Conservation (phyloP, 371 early-diverging fungal genomes). For the Mortierella sp. region DNA sequence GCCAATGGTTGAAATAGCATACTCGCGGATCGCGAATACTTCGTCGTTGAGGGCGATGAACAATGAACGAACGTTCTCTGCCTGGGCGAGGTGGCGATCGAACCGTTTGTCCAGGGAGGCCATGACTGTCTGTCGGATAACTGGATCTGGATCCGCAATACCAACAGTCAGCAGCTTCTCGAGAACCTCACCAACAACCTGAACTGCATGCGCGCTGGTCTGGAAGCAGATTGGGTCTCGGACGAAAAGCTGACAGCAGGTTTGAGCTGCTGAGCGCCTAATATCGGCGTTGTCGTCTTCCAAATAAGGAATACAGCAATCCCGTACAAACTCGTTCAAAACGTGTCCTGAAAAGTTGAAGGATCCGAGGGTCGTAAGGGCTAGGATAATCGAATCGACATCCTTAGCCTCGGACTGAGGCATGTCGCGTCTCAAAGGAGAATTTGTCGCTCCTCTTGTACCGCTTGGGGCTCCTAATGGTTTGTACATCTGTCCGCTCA, state of each 20-base stretch:
- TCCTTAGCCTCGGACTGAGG: conserved; percentile 73
- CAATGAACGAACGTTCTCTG: conserved; percentile 90
- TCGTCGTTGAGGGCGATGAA: conserved; percentile 96
- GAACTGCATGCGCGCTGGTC: conserved; percentile 87
- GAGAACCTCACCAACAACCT: conserved; percentile 91
- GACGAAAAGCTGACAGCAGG: conserved; percentile 88
- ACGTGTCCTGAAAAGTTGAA: conserved; percentile 92
- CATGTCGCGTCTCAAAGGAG: conserved; percentile 63
- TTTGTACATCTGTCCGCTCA: conserved; percentile 90
- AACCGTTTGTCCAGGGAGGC: conserved; percentile 86
- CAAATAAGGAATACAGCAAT: conserved; percentile 88
- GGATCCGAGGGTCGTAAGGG: conserved; percentile 88
- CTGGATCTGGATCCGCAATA: conserved; percentile 91
- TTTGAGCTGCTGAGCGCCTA: conserved; percentile 90
- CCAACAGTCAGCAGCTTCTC: conserved; percentile 91
- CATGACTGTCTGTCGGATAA: conserved; percentile 87
- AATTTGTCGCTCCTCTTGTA: conserved; percentile 56
- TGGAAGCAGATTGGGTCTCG: conserved; percentile 84
- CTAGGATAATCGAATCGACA: conserved; percentile 85
- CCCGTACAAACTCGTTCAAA: conserved; percentile 93
- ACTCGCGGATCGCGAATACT: conserved; percentile 90
- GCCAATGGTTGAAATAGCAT: conserved; percentile 90
- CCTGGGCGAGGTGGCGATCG: conserved; percentile 92
- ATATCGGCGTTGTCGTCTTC: conserved; percentile 89
- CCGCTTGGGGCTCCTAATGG: conserved; percentile 81